Base-by-base conservation (phyloP, 1,139 yeast genomes). In the Debaryomycetaceae sp. region DNA sequence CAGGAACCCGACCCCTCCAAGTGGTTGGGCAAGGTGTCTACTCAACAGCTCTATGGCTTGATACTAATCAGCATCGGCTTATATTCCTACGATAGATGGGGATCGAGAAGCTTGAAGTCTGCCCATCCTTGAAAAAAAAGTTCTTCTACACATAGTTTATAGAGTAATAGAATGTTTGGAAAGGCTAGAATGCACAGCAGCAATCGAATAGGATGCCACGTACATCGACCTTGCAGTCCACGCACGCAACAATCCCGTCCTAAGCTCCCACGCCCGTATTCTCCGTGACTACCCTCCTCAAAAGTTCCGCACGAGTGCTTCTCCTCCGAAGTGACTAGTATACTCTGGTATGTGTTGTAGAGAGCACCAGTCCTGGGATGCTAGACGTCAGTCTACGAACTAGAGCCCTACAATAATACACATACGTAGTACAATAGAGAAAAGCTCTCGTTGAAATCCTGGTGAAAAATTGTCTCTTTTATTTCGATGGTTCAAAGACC, bases 321-420 rank as follows among this genome's bases (percentile, higher is more conserved):
- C 29, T 36, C 38, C 24, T 40, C 39, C 24, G 39, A 45, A 47
- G 49, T 46, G 62, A 58, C 68, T 67, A 69, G 76, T 69, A 48
- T 65, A 63, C 77, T 74, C 69, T 73, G 57, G 78, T 59, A 71
- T 69, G 73, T 62, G 78, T 74, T 74, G 78, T 74, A 74, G 79
- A 73, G 78, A 74, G 78, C 71, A 60, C 56, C 68, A 66, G 62
- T 57, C 72, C 72, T 73, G 62, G 69, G 59, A 45, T 39, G 43
- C 42, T 53, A 56, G 54, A 51, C 41, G 24, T 41, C 23, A 44
- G 43, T 53, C 57, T 52, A 51, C 38, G 58, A 66, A 61, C 60
- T 61, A 70, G 55, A 61, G 72, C 79, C 76, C 79, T 73, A 74
- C 79, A 74, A 74, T 74, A 74, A 74, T 74, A 74, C 78, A 63